A percentile compares a stretch with the other conserved stretches of the same genome.
Evolutionary conservation across 108 stramenopile species (phyloP).

Genomic region (Fragilaria crotonensis): DNA sequence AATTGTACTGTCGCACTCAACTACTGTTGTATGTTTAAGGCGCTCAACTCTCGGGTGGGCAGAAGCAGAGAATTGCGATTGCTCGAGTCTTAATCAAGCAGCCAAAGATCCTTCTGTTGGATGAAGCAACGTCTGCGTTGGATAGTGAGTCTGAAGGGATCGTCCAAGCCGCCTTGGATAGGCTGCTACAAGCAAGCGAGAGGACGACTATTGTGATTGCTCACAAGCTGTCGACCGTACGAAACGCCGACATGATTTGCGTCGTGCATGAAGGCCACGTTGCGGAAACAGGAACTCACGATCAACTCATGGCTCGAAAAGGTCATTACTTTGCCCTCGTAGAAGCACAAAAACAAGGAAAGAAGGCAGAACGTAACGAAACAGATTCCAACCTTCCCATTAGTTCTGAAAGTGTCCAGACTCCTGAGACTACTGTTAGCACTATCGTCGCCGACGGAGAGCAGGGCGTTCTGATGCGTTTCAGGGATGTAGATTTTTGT

Average conservation of each 20-base stretch:
- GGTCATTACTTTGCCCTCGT: conserved; percentile 32
- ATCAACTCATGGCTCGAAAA: conserved; percentile 43
- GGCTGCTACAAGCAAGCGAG: conserved; percentile 30
- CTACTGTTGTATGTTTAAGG: too few species aligned
- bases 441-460: neutral
- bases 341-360: conserved; percentile 22
- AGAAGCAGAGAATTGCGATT: too few species aligned
- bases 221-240: too few species aligned
- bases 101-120: too few species aligned
- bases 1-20: too few species aligned
- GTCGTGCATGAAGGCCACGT: conserved; percentile 72
- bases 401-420: neutral
- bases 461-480: conserved; percentile 9
- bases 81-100: too few species aligned
- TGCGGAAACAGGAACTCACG: conserved; percentile 87
- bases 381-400: too few species aligned
- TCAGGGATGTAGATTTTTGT: conserved; percentile 63
- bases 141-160: too few species aligned
- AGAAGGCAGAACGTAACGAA: neutral
- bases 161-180: conserved; percentile 78
- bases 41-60: too few species aligned
- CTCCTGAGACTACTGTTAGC: conserved; percentile 4
- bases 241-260: conserved; percentile 83
- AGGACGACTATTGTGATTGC: conserved; percentile 81
- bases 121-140: conserved; percentile 55